Evolutionary conservation across 176 grass and related monocot species (phyloP), one percentile per base, ranked within the genome.

Genomic region (Rhynchospora breviuscula): DNA sequence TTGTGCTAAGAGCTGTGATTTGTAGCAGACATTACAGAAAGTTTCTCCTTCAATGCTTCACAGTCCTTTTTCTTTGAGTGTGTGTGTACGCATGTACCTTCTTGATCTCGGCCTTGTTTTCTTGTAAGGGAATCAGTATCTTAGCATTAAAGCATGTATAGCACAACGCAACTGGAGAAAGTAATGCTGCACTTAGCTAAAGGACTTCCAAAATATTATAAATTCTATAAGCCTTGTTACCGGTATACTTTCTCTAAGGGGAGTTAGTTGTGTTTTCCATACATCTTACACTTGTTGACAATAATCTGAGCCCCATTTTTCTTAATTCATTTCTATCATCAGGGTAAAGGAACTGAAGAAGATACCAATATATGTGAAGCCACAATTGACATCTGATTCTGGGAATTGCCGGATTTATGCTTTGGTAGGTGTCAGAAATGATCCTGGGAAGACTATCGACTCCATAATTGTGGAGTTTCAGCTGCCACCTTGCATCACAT

Each of bases 391-490:
- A 57, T 95, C 90, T 40, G 86, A 95, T 93, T 91, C 90, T 10
- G 95, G 95, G 53, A 95, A 90, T 83, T 98, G 95, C 19, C 92
- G 80, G 61, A 79, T 98, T 84, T 91, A 85, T 88, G 92, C 94
- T 65, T 90, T 98, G 91, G 88, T 91, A 11, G 92, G 95, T 63
- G 85, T 89, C 60, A 89, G 79, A 57, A 95, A 98, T 84, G 95
- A 98, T 91, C 91, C 91, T 85, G 95, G 95, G 81, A 98, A 98
- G 84, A 67, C 95, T 81, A 93, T 98, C 64, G 95, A 95, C 81
- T 98, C 95, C 81, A 95, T 98, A 84, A 81, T n/a, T 3, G 86
- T 98, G 19, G 84, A 93, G 81, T 98, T 98, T 91, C 85, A 85
- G 58, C 76, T 98, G 85, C 95, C 95, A 44, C 79, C 83, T 10